Evolutionary conservation across 1,284 basidiomycete genomes (phyloP).

Genomic region (Heliocybe sulcata): DNA sequence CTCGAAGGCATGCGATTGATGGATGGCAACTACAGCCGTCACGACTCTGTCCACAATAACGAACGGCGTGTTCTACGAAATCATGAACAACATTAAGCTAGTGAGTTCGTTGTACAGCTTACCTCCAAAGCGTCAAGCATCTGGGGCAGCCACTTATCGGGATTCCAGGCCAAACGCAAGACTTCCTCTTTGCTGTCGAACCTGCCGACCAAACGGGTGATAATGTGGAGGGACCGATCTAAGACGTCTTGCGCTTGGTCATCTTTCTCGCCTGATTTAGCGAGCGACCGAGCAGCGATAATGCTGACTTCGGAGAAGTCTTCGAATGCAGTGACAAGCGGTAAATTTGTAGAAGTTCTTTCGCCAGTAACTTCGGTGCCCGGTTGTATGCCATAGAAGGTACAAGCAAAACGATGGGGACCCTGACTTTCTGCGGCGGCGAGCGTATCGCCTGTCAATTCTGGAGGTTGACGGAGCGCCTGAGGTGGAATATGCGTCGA

Average conservation of each 20-base stretch:
- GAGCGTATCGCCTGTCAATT: conserved; percentile 28
- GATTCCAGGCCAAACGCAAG: conserved; percentile 46
- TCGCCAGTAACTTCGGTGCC: conserved; percentile 10
- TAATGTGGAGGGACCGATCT: conserved; percentile 38
- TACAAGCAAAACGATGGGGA: conserved; percentile 48
- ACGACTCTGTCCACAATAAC: conserved; percentile 60
- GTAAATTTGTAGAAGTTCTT: conserved; percentile 24
- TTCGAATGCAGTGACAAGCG: conserved; percentile 52
- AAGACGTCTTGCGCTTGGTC: conserved; percentile 37
- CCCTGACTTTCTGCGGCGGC: conserved; percentile 21
- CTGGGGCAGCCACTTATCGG: conserved; percentile 44
- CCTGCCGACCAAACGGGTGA: conserved; percentile 40
- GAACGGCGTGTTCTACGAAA: conserved; percentile 51
- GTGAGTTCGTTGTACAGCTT: conserved; percentile 11
- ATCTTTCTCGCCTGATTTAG: conserved; percentile 20
- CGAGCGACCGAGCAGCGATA: conserved; percentile 33
- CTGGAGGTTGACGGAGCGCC: conserved; percentile 42
- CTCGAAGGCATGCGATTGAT: conserved; percentile 39
- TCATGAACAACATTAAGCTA: conserved; percentile 4
- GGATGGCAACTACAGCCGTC: conserved; percentile 48
- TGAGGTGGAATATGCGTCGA: conserved; percentile 43
- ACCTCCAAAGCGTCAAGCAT: conserved; percentile 50
- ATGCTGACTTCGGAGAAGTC: conserved; percentile 40
- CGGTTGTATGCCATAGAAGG: conserved; percentile 48
- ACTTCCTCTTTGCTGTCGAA: conserved; percentile 23